Evolutionary conservation across 2,329 filamentous ascomycete species (phyloP), one percentile per base, ranked within the genome.

Genomic region (Periconia digitata): DNA sequence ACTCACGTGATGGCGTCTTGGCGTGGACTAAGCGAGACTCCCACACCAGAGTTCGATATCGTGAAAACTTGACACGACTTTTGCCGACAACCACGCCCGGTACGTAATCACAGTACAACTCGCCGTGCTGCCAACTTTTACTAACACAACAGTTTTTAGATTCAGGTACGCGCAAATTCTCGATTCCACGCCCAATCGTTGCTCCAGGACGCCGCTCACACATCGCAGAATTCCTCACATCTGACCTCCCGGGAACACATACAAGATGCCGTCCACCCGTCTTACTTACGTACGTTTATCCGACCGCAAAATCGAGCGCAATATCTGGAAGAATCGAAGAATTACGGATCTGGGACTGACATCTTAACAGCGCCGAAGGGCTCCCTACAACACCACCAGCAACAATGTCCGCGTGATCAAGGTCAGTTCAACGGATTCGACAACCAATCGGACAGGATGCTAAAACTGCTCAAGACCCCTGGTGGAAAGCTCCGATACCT

Each of bases 401-500:
- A 96, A 99, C 89, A 90, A 91, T 80, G 92, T 94, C 76, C 89
- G 94, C 75, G 63, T 72, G 55, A 52, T 69, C 63, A 69, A 66
- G 57, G 57, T 60, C 38, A 45, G 57, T 52, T 23, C 23, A 10
- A 17, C 20, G 18, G 21, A 40, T 15, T 16, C 22, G n/a, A 23
- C 16, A 27, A 8, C 17, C 17, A 17, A 16, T 32, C n/a, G 32
- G 22, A 24, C 29, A 35, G 15, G 21, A 20, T 46, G 38, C 54
- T 59, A 55, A 60, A 32, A 22, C 22, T 29, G 16, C 84, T 17
- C 95, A 94, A 94, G 85, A 99, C 94, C 66, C 94, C 95, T 66
- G 95, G 94, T 77, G 94, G 94, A 76, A 85, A 92, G 77, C 86
- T 96, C 73, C 87, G 94, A 77, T 87, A 96, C 75, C 89, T 97